Evolutionary conservation across 139 green algal species (phyloP).

Genomic region (Picochlorum sp.): DNA sequence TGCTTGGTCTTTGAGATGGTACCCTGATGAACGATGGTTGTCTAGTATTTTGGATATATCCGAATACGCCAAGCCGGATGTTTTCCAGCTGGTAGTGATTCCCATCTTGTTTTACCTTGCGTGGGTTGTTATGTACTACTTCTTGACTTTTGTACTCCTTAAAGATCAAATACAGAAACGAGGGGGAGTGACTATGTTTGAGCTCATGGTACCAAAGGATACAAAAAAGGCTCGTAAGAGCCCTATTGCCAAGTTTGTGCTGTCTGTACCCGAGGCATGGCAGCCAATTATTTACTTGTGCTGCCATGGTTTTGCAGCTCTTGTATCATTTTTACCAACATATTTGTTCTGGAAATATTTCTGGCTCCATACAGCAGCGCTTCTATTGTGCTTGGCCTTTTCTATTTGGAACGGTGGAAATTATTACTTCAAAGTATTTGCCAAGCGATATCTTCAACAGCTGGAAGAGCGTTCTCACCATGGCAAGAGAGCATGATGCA

Average conservation of each 20-base stretch:
- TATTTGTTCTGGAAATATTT: conserved; percentile 26
- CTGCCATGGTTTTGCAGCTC: conserved; percentile 9
- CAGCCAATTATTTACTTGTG: conserved; percentile 16
- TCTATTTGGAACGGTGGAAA: conserved; percentile 48
- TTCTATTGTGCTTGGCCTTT: conserved; percentile 24
- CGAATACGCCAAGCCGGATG: no score
- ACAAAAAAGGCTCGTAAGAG: conserved; percentile 1
- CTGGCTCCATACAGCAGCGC: conserved; percentile 33
- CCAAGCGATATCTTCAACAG: conserved; percentile 9
- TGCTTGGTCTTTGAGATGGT: conserved; percentile 42
- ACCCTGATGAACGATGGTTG: conserved; percentile 24
- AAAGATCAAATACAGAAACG: conserved; percentile 32
- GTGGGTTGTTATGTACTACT: conserved; percentile 52
- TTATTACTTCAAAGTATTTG: conserved; percentile 48
- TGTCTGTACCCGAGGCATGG: neutral
- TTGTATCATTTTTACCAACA: conserved; percentile 17
- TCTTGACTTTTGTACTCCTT: conserved; percentile 48
- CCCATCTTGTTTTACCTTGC: conserved; percentile 38
- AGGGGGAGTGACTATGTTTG: conserved; percentile 45
- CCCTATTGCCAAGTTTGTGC: conserved; percentile 5
- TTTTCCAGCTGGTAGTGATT: conserved; percentile 36
- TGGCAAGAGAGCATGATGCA: no score
- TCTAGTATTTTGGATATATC: no score
- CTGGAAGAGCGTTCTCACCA: conserved; percentile 4
- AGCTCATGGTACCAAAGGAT: conserved; percentile 13